Percentiles rank a stretch among this genome's conserved stretches.
phyloP scores from a whole-genome alignment of 116 monocot species.

The Papilionanthe hybrid region DNA sequence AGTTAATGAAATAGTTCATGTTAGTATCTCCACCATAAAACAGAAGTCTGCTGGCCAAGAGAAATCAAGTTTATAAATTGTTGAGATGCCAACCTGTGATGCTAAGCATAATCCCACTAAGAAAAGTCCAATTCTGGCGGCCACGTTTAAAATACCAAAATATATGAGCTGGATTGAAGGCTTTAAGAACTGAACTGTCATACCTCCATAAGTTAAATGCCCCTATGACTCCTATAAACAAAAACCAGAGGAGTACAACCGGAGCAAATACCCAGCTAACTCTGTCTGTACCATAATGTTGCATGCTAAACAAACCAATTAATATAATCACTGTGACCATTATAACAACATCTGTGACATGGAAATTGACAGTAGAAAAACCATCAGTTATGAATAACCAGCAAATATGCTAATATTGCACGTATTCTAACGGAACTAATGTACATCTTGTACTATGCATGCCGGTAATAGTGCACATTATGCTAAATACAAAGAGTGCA shows the following conservation, averaged over 20 bases:
- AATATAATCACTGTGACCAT: slow-evolving; percentile 76
- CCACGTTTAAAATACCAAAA: slow-evolving; percentile 56
- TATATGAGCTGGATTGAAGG: slow-evolving; percentile 77
- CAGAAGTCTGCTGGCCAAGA: background rate
- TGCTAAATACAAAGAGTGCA: too few relatives aligned
- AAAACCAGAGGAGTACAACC: slow-evolving; percentile 83
- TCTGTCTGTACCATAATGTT: slow-evolving; percentile 84
- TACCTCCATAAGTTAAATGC: slow-evolving; percentile 70
- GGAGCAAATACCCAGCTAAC: slow-evolving; percentile 95
- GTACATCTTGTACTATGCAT: too few relatives aligned
- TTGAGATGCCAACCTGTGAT: slow-evolving; percentile 59
- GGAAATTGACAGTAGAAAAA: background rate
- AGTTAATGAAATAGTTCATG: background rate
- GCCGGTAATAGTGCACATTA: too few relatives aligned
- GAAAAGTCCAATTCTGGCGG: slow-evolving; percentile 59
- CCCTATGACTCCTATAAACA: slow-evolving; percentile 78
- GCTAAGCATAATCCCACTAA: slow-evolving; percentile 92
- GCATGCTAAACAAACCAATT: slow-evolving; percentile 81
- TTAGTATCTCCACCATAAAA: background rate
- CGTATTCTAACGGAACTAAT: too few relatives aligned
- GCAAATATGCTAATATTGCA: too few relatives aligned
- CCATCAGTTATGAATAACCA: background rate
- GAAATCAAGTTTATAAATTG: background rate
- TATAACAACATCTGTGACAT: slow-evolving; percentile 62
- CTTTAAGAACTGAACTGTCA: slow-evolving; percentile 63